phyloP scores from a whole-genome alignment of 2,329 filamentous ascomycete genomes.

The Seiridium unicorne region DNA sequence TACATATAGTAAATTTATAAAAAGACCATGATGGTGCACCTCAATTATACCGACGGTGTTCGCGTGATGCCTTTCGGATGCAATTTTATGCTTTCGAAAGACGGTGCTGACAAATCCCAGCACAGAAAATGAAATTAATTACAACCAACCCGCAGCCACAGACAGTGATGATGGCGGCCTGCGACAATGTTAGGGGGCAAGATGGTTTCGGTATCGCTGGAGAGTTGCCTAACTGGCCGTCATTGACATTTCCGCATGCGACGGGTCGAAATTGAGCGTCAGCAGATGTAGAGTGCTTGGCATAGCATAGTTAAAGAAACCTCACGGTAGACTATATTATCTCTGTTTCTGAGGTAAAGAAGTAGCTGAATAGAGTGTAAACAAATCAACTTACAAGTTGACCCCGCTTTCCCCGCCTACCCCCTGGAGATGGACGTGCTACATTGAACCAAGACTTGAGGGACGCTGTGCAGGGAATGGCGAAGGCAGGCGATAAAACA shows the following conservation, averaged over 20 bases:
- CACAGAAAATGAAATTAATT: background rate
- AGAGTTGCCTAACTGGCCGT: background rate
- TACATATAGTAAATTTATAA: too few species aligned
- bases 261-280: background rate
- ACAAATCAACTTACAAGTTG: too few species aligned
- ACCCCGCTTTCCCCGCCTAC: too few species aligned
- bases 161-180: background rate
- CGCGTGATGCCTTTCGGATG: background rate
- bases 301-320: too few species aligned
- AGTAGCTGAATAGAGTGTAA: too few species aligned
- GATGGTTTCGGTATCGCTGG: background rate
- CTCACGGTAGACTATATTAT: too few species aligned
- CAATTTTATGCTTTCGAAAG: background rate
- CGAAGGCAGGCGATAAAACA: too few species aligned
- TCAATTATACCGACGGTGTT: background rate
- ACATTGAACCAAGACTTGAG: too few species aligned
- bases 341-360: too few species aligned
- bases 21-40: background rate
- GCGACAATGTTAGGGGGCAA: background rate
- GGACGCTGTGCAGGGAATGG: too few species aligned
- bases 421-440: too few species aligned
- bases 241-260: background rate
- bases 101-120: background rate
- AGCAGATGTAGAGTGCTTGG: background rate
- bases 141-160: background rate